Conservation (phyloP, 768 basidiomycete species). For the Butyriboletus loyo region DNA sequence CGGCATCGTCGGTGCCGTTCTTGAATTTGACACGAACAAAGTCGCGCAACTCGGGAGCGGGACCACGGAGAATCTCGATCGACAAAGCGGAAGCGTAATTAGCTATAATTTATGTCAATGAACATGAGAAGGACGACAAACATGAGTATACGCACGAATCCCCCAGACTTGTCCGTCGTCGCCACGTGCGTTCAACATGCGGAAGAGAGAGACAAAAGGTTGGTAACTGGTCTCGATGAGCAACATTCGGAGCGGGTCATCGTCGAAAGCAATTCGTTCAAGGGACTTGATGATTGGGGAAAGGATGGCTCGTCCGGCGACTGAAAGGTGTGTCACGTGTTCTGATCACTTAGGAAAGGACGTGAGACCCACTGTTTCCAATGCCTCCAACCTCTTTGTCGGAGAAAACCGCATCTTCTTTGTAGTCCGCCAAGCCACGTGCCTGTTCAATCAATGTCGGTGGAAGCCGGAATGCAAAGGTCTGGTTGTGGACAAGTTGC, state of each 20-base stretch:
- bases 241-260: conserved; percentile 74
- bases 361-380: conserved; percentile 61
- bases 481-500: conserved; percentile 77
- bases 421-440: conserved; percentile 68
- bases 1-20: conserved; percentile 60
- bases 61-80: conserved; percentile 72
- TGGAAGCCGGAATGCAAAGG: conserved; percentile 73
- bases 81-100: conserved; percentile 69
- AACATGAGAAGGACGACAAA: neutral
- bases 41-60: conserved; percentile 72
- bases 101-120: conserved; percentile 39
- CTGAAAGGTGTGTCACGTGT: conserved; percentile 35
- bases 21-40: conserved; percentile 81
- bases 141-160: conserved; percentile 52
- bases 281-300: conserved; percentile 68
- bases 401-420: conserved; percentile 74
- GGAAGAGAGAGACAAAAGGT: conserved; percentile 75
- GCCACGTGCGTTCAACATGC: conserved; percentile 57
- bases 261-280: conserved; percentile 73
- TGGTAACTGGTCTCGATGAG: conserved; percentile 81
- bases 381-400: conserved; percentile 58
- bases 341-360: neutral
- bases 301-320: conserved; percentile 77
- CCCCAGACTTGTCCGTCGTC: conserved; percentile 42
- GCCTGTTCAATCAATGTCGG: conserved; percentile 72